Percentiles rank a stretch among this genome's conserved stretches.
phyloP scores from a whole-genome alignment of 2,329 filamentous ascomycete species.

The Teratosphaeria pseudoeucalypti region DNA sequence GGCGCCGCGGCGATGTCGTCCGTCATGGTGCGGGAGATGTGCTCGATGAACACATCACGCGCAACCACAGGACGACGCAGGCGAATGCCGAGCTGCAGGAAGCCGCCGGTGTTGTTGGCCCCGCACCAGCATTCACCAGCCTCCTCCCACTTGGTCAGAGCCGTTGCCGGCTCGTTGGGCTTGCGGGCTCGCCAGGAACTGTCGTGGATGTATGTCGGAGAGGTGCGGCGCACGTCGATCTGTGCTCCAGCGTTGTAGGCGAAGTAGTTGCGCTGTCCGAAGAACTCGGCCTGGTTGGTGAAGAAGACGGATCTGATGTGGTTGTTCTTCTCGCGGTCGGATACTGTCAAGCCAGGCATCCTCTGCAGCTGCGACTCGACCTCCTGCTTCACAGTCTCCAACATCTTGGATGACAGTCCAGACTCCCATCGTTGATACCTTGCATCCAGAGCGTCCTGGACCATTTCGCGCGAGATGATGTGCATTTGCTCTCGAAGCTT shows the following conservation, averaged over 20 bases:
- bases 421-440: conserved; percentile 5
- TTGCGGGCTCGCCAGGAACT: not conserved
- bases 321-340: not conserved
- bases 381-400: not conserved
- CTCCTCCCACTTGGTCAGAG: conserved; percentile 62
- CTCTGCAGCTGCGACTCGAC: not conserved
- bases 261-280: conserved; percentile 58
- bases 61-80: conserved; percentile 29
- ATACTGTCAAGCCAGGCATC: not conserved
- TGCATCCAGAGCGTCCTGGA: conserved; percentile 8
- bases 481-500: conserved; percentile 5
- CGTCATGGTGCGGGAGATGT: conserved; percentile 31
- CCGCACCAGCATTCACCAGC: conserved; percentile 85
- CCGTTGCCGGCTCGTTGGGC: conserved; percentile 28
- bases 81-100: conserved; percentile 54
- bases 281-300: not conserved
- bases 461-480: conserved; percentile 6
- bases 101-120: conserved; percentile 28
- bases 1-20: conserved; percentile 33
- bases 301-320: not conserved
- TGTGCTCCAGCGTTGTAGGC: conserved; percentile 53
- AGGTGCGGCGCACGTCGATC: conserved; percentile 51
- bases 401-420: not conserved
- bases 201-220: conserved; percentile 34
- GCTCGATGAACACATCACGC: conserved; percentile 35